phyloP scores from a whole-genome alignment of 441 rosid genomes.

The Populus hybrid region DNA sequence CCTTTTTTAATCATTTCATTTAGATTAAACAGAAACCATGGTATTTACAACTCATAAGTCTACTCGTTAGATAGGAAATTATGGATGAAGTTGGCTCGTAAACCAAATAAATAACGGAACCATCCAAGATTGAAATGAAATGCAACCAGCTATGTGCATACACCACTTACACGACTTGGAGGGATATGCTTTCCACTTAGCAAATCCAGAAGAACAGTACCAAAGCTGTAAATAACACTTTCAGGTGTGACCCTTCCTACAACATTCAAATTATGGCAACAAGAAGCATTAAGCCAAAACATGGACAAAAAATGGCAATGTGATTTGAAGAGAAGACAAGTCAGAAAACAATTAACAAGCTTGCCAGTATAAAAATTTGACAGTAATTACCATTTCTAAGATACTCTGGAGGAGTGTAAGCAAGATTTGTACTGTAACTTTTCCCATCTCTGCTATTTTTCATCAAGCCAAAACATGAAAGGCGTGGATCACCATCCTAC shows the following conservation, averaged over 20 bases:
- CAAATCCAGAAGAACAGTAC: no score
- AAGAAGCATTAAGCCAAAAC: not conserved
- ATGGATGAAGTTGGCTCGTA: not conserved
- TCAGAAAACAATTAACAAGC: not conserved
- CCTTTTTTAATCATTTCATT: not conserved
- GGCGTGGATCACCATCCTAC: no score
- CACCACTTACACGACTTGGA: slow-evolving; percentile 77
- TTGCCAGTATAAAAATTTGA: not conserved
- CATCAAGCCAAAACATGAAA: slow-evolving; percentile 83
- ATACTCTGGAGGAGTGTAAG: slow-evolving; percentile 69
- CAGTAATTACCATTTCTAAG: slow-evolving; percentile 50
- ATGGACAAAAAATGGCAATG: not conserved
- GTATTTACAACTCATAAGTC: not conserved
- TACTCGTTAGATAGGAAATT: not conserved
- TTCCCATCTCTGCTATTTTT: slow-evolving; percentile 62
- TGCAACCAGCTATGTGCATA: not conserved
- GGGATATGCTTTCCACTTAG: slow-evolving; percentile 22
- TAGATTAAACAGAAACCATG: not conserved
- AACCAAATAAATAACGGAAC: not conserved
- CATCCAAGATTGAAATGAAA: not conserved
- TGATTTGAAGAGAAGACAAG: not conserved
- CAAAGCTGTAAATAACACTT: no score
- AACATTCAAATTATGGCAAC: slow-evolving; percentile 5
- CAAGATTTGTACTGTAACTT: slow-evolving; percentile 68
- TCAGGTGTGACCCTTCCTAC: slow-evolving; percentile 57